A percentile compares a stretch with the other conserved stretches of the same genome.
phyloP scores from a whole-genome alignment of 2,329 filamentous ascomycete species.

The Alternaria sp. region DNA sequence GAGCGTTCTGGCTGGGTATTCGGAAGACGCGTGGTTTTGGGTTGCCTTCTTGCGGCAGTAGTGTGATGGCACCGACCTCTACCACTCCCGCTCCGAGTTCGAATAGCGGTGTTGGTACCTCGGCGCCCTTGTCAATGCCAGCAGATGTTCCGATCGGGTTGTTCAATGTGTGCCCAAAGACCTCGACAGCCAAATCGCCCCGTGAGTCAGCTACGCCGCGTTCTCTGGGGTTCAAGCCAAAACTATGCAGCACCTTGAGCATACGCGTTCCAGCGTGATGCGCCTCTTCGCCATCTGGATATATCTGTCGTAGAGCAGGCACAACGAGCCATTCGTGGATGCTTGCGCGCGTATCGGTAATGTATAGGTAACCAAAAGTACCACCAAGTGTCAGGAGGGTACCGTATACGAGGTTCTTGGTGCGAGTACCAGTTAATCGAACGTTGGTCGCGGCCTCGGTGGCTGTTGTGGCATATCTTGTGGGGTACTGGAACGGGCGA shows the following conservation, averaged over 20 bases:
- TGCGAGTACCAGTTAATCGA: constrained; percentile 54
- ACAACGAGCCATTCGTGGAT: constrained; percentile 64
- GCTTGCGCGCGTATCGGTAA: constrained; percentile 63
- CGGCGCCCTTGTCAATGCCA: constrained; percentile 92
- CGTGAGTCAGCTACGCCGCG: constrained; percentile 67
- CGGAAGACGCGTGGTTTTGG: constrained; percentile 88
- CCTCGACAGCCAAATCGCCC: constrained; percentile 65
- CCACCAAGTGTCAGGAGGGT: constrained; percentile 62
- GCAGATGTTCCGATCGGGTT: constrained; percentile 97
- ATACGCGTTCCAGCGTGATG: constrained; percentile 79
- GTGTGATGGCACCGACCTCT: constrained; percentile 90
- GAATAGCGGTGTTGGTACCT: constrained; percentile 85
- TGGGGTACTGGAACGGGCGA: constrained; percentile 28
- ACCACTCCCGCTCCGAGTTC: constrained; percentile 85
- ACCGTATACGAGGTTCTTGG: constrained; percentile 62
- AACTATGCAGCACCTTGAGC: constrained; percentile 75
- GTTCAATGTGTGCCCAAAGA: constrained; percentile 78
- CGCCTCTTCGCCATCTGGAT: constrained; percentile 86
- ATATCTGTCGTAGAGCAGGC: constrained; percentile 70
- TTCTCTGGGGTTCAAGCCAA: constrained; percentile 83
- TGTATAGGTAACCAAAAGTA: constrained; percentile 59
- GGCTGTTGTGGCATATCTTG: constrained; percentile 35
- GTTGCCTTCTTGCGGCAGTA: constrained; percentile 87
- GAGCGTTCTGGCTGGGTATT: constrained; percentile 79
- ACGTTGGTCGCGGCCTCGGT: constrained; percentile 45